Evolutionary conservation across 805 yeast genomes (phyloP).

Genomic region (Candida yuanshanica): DNA sequence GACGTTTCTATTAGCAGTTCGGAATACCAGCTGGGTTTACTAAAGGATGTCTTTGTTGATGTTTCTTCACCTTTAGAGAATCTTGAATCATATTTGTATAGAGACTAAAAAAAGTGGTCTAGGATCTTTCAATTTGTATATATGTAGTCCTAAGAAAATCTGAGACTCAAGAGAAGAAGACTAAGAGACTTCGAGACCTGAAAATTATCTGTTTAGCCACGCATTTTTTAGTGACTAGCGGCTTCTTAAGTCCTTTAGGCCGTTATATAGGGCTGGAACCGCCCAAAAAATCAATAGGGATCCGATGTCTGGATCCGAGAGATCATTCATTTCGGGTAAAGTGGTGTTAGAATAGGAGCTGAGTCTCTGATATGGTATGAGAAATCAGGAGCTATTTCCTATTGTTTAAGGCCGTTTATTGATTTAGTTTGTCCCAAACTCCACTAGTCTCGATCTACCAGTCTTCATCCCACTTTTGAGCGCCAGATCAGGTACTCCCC

Average conservation of each 20-base stretch:
- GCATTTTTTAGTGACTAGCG: background rate
- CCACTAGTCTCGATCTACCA: background rate
- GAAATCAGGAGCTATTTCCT: too few species aligned
- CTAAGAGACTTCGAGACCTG: too few species aligned
- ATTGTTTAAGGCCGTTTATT: too few species aligned
- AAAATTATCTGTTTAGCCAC: too few species aligned
- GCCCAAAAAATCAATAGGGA: background rate
- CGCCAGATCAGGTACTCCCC: background rate
- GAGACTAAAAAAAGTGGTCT: too few species aligned
- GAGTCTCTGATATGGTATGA: too few species aligned
- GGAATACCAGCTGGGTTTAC: conserved; percentile 2
- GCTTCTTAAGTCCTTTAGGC: background rate
- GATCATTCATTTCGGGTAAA: background rate
- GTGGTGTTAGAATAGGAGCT: too few species aligned
- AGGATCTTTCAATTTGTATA: too few species aligned
- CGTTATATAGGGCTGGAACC: background rate
- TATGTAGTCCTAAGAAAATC: too few species aligned
- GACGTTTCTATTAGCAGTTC: conserved; percentile 15
- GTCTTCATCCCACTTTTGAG: background rate
- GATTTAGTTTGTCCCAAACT: background rate
- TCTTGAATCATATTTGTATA: background rate
- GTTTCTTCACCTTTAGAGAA: background rate
- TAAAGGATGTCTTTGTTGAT: background rate
- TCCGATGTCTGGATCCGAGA: conserved; percentile 9
- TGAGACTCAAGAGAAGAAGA: too few species aligned